These are phyloP conservation scores for Wickerhamomyces sp. DNA, from an alignment of 1,139 yeast genomes.

Conservation along the genomic window DNA sequence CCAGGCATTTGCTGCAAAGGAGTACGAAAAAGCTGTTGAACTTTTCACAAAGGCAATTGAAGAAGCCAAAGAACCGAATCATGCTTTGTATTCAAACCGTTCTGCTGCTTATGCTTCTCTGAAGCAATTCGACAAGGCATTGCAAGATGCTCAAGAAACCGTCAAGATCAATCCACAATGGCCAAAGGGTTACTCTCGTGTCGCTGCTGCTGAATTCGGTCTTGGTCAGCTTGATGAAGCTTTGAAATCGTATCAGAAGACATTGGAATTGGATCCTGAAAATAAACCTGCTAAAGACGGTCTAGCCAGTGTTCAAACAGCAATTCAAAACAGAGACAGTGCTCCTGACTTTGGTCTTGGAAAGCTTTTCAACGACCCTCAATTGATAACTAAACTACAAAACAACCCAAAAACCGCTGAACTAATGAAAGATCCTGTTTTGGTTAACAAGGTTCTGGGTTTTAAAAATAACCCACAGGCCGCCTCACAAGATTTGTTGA, in stretches of 20 bases:
- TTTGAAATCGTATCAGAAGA: constrained; percentile 67
- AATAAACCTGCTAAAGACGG: constrained; percentile 91
- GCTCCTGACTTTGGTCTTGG: constrained; percentile 75
- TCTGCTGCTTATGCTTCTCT: constrained; percentile 89
- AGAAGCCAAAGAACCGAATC: constrained; percentile 77
- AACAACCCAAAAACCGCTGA: constrained; percentile 85
- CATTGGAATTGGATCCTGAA: constrained; percentile 73
- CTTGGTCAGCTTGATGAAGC: constrained; percentile 72
- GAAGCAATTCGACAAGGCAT: constrained; percentile 68
- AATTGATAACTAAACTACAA: constrained; percentile 68
- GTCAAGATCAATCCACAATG: constrained; percentile 74
- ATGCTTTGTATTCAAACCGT: constrained; percentile 87
- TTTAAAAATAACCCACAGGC: constrained; percentile 74
- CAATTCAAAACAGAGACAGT: constrained; percentile 30
- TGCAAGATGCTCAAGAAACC: constrained; percentile 80
- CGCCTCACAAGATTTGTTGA: constrained; percentile 52
- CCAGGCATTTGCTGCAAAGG: constrained; percentile 85
- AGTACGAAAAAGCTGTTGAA: constrained; percentile 75
- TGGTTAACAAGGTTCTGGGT: constrained; percentile 66
- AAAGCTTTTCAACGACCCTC: constrained; percentile 76
- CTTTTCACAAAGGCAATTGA: constrained; percentile 83
- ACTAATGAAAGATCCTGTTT: constrained; percentile 80
- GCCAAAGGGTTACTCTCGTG: constrained; percentile 94
- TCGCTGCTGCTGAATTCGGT: constrained; percentile 91
- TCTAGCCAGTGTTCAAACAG: constrained; percentile 51